Percentiles rank a stretch among this genome's conserved stretches.
Evolutionary conservation across 1,139 yeast species (phyloP).

Genomic region (Hanseniaspora gamundiae): DNA sequence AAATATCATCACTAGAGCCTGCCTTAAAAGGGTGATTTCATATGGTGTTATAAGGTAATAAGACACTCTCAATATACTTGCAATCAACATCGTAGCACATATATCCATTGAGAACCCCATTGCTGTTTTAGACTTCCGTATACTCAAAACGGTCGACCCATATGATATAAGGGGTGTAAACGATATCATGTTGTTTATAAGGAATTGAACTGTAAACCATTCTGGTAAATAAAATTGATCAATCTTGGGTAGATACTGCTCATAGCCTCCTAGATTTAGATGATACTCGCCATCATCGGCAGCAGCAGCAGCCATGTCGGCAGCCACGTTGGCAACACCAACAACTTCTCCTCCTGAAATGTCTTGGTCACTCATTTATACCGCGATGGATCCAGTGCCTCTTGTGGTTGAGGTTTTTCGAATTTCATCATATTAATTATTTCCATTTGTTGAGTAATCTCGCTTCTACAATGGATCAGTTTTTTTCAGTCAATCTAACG

Average conservation of each 20-base stretch:
- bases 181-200: constrained; percentile 37
- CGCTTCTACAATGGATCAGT: too few relatives aligned
- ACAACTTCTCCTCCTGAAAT: not conserved
- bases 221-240: constrained; percentile 34
- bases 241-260: constrained; percentile 21
- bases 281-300: constrained; percentile 3
- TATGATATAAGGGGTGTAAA: constrained; percentile 76
- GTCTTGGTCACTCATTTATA: too few relatives aligned
- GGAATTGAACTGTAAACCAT: constrained; percentile 31
- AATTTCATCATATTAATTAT: too few relatives aligned
- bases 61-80: constrained; percentile 59
- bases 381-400: too few relatives aligned
- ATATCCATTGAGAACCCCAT: constrained; percentile 79
- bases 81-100: constrained; percentile 80
- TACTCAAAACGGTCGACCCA: constrained; percentile 68
- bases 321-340: not conserved
- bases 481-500: too few relatives aligned
- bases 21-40: constrained; percentile 62
- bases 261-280: constrained; percentile 6
- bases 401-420: too few relatives aligned
- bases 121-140: constrained; percentile 49
- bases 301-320: constrained; percentile 2
- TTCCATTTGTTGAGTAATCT: too few relatives aligned
- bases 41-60: constrained; percentile 73
- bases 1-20: constrained; percentile 64